Base-by-base conservation (phyloP, 345 rosid genomes). In the Eucalyptus lansdowneana region DNA sequence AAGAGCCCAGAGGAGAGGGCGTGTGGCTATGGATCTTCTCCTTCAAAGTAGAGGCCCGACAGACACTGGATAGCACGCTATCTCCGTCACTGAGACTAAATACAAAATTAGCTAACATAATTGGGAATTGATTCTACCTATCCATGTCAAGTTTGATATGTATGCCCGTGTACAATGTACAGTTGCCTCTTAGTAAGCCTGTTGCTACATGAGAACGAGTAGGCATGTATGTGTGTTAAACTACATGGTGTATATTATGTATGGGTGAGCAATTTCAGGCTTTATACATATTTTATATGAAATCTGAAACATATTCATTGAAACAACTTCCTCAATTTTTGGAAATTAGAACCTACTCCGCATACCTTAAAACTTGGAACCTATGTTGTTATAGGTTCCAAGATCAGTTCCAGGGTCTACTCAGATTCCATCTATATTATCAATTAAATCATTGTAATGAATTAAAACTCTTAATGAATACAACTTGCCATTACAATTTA, bases 221-320 rank as follows among this genome's bases (percentile, higher is more conserved):
- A 40, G 11, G 44, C 19, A 21, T 34, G 24, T 14, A 29, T 29
- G 72, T 47, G 34, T 25, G n/a, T 85, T 87, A 2, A 87, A 21
- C 11, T 37, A 27, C 5, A 3, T 34, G 44, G n/a, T 22, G 31
- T 49, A 37, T 9, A 31, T 37, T 44, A 86, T 13, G 56, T 54
- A 90, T 17, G 56, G 56, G 56, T 51, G 4, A 51, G 9, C 22
- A 17, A 1, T 51, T 51, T 51, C 2, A 17, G 1, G 22, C 17
- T 51, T 3, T 51, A 0, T 51, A 17, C 4, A 51, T 0, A 2
- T 51, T 51, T 1, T 51, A 51, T 51, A 51, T 17, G 3, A 1
- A 51, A 51, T 17, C 4, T 51, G 22, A 51, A 51, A 51, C 9
- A 7, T 51, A 17, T 51, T 51, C 1, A 8, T 3, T 51, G 8